Evolutionary conservation across 345 rosid species (phyloP).

Genomic region (Camelina neglecta): DNA sequence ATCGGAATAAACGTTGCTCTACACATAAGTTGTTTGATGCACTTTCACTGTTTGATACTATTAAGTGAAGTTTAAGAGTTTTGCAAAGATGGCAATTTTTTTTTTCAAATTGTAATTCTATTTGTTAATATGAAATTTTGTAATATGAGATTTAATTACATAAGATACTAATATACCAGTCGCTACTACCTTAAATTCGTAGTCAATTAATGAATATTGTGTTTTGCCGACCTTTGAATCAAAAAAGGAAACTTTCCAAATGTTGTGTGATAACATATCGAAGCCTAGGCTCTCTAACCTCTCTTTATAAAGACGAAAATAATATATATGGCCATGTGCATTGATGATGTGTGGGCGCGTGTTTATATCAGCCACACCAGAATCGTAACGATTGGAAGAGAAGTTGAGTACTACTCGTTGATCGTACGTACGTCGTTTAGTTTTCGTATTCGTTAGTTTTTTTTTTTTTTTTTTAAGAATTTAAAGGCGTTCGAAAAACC

Average conservation of each 20-base stretch:
- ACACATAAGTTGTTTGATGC: background rate
- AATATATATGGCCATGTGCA: slow-evolving; percentile 28
- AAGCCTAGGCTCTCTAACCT: background rate
- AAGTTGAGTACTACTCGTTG: slow-evolving; percentile 27
- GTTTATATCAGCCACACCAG: background rate
- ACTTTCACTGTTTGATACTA: background rate
- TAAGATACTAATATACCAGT: no score
- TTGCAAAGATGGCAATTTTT: background rate
- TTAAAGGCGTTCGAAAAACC: background rate
- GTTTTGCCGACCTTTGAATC: background rate
- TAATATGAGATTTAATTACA: no score
- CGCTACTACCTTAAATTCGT: background rate
- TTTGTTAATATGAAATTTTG: background rate
- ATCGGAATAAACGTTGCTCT: background rate
- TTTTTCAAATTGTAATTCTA: background rate
- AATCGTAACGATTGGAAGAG: slow-evolving; percentile 29
- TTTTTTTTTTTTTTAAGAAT: background rate
- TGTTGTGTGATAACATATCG: background rate
- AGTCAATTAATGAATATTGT: background rate
- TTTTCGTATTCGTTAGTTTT: background rate
- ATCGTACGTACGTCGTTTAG: slow-evolving; percentile 29
- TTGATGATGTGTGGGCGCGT: slow-evolving; percentile 19
- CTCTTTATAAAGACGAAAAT: slow-evolving; percentile 3
- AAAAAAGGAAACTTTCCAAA: background rate
- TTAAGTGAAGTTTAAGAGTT: background rate